Base-by-base conservation (phyloP, 192 early-diverging fungal genomes). In the Geranomyces variabilis region DNA sequence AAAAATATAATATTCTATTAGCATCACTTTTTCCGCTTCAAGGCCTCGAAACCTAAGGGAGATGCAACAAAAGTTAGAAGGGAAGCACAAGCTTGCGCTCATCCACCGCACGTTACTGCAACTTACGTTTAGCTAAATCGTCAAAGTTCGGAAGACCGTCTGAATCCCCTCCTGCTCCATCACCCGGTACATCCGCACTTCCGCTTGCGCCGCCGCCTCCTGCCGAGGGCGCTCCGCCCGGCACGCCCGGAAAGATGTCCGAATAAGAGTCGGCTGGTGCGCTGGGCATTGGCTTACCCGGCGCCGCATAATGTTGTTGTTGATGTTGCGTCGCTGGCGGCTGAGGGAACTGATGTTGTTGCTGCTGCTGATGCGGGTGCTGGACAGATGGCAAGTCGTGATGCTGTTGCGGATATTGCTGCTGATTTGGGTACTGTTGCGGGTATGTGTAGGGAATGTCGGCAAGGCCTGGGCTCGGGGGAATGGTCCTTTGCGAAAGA, bases 91-190 rank as follows among this genome's bases (percentile, higher is more conserved):
- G 31, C 15, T 29, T 55, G 0, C 17, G 7, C 21, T n/a, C n/a
- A n/a, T n/a, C n/a, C n/a, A n/a, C n/a, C n/a, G n/a, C n/a, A n/a
- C n/a, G n/a, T n/a, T n/a, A n/a, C n/a, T n/a, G n/a, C n/a, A n/a
- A 58, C 74, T 62, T 28, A 77, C 92, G 80, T 67, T 79, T 89
- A 26, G 90, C 81, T 29, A 94, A 73, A 31, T 90, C 90, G 45
- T 93, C 93, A 78, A 93, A 85, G 47, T 91, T 83, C 1, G 88
- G 88, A 14, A 84, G 58, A 9, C 78, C 81, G 57, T 84, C 80
- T 53, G 75, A 77, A 24, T 70, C 69, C 21, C 67, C 65, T n/a
- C 55, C 64, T 19, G 47, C 59, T 33, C 66, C 63, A 31, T 71
- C 74, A 28, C 22, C 49, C 41, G 21, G 53, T 19, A 7, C 57